A percentile compares a stretch with the other conserved stretches of the same genome.
Conservation (phyloP, 305 asterid species). For the Fraxinus sp. region DNA sequence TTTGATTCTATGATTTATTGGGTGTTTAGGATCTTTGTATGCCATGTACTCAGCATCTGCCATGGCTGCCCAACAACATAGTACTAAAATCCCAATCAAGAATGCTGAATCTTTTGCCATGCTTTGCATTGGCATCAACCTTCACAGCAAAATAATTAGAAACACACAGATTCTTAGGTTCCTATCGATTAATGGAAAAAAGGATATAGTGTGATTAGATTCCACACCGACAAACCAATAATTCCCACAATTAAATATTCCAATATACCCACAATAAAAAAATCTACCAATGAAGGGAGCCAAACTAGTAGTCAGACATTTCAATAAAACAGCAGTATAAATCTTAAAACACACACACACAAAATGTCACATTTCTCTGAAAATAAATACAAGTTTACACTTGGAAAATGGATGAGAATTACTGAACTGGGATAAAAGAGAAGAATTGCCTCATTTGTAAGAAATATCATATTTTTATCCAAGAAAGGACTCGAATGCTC, state of each 20-base stretch:
- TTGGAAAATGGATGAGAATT: not conserved
- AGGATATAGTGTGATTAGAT: not conserved
- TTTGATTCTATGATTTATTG: constrained; percentile 41
- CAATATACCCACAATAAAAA: not conserved
- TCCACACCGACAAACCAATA: not conserved
- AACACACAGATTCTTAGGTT: constrained; percentile 27
- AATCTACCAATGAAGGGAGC: not conserved
- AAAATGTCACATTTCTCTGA: not conserved
- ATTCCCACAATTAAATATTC: not conserved
- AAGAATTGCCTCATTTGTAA: not conserved
- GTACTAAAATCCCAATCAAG: constrained; percentile 25
- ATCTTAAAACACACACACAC: not conserved
- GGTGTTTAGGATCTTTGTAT: constrained; percentile 40
- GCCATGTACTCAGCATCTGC: constrained; percentile 35
- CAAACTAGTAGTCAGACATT: not conserved
- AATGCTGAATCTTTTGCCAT: constrained; percentile 30
- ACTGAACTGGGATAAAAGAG: not conserved
- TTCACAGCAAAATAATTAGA: constrained; percentile 2
- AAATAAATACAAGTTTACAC: not conserved
- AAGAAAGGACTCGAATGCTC: not conserved
- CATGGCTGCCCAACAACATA: constrained; percentile 26
- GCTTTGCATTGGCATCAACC: constrained; percentile 20
- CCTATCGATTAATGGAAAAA: not conserved
- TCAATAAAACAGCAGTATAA: not conserved
- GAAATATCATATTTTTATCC: not conserved